Evolutionary conservation across 768 basidiomycete species (phyloP), one percentile per base, ranked within the genome.

Genomic region (Boletus patriciae): DNA sequence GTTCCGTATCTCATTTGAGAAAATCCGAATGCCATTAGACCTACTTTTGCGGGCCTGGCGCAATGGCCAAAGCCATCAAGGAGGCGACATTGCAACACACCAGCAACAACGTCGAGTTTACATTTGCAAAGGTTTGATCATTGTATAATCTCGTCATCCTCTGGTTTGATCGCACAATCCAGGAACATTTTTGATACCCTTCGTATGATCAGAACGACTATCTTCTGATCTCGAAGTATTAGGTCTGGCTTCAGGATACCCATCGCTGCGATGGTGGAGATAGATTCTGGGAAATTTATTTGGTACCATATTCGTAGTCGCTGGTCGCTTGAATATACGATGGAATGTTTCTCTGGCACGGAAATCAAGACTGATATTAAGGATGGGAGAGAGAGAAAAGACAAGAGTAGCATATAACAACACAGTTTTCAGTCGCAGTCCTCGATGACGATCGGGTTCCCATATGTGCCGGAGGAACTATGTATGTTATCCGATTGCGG

Each of bases 21-120:
- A 60, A 38, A 37, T 16, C 36, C 57, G n/a, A 49, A 42, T 29
- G 33, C 41, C 36, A 44, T 48, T 23, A 89, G 88, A 91, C 92
- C 13, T 94, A 92, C 75, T 94, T 92, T 79, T 94, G 93, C 66
- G 93, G 93, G 31, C 92, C 94, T 23, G 80, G 80, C 52, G 78
- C 70, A 19, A 79, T 97, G 42, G 90, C 90, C 21, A 88, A 87
- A 52, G 76, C 83, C 13, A 85, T 97, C 74, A 88, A 88, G 69
- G 79, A 83, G 58, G 90, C 90, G 12, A 83, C 86, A 13, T 68
- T 81, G 31, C 75, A 79, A 34, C 77, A 85, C 58, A 79, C 78
- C 3, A 78, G 78, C 49, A 66, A 83, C 13, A 73, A 77, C 36
- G 82, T 95, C 44, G 73, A 85, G 45, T 94, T 94, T 73, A 78